Percentiles rank a stretch among this genome's conserved stretches.
phyloP scores from a whole-genome alignment of 164 flowering plant genomes.

The Aristolochia californica region DNA sequence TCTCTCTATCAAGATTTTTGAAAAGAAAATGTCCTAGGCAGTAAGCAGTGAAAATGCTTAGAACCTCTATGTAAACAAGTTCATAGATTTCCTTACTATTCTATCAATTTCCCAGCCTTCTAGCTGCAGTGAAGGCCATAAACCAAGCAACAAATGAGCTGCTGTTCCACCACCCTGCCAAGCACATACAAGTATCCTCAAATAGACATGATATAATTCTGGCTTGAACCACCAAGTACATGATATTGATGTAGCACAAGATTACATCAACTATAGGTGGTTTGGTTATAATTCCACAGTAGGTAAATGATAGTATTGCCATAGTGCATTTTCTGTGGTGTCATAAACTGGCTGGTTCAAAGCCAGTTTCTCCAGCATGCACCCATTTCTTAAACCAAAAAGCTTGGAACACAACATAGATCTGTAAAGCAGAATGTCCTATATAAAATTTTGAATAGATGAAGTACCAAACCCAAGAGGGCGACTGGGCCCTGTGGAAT shows the following conservation, averaged over 20 bases:
- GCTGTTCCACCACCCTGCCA: constrained; percentile 80
- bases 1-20: too few species aligned
- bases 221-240: too few species aligned
- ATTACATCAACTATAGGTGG: too few species aligned
- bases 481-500: constrained; percentile 75
- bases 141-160: constrained; percentile 64
- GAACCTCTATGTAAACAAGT: neutral
- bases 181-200: neutral
- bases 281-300: too few species aligned
- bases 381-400: neutral
- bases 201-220: too few species aligned
- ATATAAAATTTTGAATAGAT: neutral
- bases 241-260: too few species aligned
- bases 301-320: too few species aligned
- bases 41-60: neutral
- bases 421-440: neutral
- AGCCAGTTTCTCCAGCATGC: neutral
- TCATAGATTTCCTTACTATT: constrained; percentile 31
- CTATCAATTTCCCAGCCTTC: constrained; percentile 90
- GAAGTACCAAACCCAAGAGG: constrained; percentile 61
- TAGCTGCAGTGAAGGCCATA: constrained; percentile 69
- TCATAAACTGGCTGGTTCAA: too few species aligned
- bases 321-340: too few species aligned
- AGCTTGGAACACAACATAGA: neutral
- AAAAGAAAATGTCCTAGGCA: neutral